phyloP scores from a whole-genome alignment of 345 rosid genomes.

The sweet orange (Citrus sinensis) region DNA sequence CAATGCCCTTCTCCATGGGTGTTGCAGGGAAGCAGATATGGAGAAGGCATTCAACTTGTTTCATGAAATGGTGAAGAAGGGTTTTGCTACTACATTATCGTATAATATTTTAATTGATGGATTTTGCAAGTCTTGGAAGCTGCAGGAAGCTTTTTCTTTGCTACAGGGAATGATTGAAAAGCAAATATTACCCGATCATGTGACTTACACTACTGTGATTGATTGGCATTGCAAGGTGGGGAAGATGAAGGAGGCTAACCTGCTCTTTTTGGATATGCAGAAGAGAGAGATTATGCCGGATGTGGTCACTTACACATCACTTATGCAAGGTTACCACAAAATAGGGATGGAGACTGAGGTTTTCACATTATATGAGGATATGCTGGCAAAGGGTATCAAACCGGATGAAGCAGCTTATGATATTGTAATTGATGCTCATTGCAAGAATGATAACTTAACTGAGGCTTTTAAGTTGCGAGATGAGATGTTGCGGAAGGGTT shows the following conservation, averaged over 20 bases:
- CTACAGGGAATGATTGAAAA: conserved; percentile 22
- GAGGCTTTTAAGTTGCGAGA: conserved; percentile 14
- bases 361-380: conserved; percentile 18
- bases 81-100: conserved; percentile 19
- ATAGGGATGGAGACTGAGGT: conserved; percentile 25
- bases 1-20: conserved; percentile 22
- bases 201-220: conserved; percentile 28
- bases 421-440: conserved; percentile 24
- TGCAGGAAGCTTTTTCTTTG: conserved; percentile 25
- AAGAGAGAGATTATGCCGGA: conserved; percentile 24
- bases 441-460: conserved; percentile 18
- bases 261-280: conserved; percentile 21
- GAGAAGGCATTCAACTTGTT: conserved; percentile 20
- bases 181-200: conserved; percentile 26
- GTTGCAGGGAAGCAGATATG: conserved; percentile 19
- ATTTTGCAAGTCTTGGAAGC: conserved; percentile 8
- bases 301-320: conserved; percentile 29
- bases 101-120: conserved; percentile 29
- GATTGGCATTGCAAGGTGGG: conserved; percentile 25
- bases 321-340: conserved; percentile 25
- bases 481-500: neutral
- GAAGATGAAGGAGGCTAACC: conserved; percentile 26
- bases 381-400: conserved; percentile 26
- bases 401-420: conserved; percentile 20
- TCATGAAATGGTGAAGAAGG: conserved; percentile 16